phyloP scores from a whole-genome alignment of 345 rosid species.

The Dimocarpus longan region DNA sequence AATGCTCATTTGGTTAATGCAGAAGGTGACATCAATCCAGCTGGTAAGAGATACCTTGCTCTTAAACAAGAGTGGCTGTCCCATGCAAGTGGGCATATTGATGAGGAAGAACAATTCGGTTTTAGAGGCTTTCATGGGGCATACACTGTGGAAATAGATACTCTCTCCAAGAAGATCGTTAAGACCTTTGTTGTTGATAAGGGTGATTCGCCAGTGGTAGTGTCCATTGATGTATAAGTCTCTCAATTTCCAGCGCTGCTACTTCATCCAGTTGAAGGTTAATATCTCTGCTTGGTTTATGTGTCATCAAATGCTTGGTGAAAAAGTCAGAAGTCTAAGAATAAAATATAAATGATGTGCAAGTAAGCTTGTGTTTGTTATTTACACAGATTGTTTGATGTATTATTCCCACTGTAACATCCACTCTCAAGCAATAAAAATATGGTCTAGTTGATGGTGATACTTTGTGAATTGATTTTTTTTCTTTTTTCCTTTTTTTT shows the following conservation, averaged over 20 bases:
- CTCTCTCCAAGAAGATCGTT: conserved; percentile 40
- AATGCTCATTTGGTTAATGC: conserved; percentile 80
- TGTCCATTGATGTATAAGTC: conserved; percentile 50
- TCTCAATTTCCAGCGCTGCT: background rate
- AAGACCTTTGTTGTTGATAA: conserved; percentile 64
- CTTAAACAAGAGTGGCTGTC: conserved; percentile 80
- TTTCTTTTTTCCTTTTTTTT: too few relatives aligned
- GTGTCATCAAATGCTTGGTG: background rate
- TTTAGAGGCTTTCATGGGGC: conserved; percentile 90
- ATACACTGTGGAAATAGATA: conserved; percentile 54
- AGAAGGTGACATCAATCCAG: conserved; percentile 85
- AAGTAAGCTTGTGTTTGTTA: background rate
- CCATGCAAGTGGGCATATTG: conserved; percentile 48
- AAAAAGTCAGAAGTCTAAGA: background rate
- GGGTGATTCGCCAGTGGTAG: conserved; percentile 60
- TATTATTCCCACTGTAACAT: background rate
- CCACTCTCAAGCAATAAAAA: background rate
- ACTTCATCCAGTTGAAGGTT: conserved; percentile 9
- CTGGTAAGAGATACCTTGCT: conserved; percentile 71
- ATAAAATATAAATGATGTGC: background rate
- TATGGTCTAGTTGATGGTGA: conserved; percentile 6
- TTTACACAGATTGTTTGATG: conserved; percentile 12
- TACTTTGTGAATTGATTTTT: background rate
- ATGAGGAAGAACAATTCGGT: conserved; percentile 54
- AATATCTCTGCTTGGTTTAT: background rate